phyloP scores from a whole-genome alignment of 164 flowering plant species.

The Hamamelis virginiana region DNA sequence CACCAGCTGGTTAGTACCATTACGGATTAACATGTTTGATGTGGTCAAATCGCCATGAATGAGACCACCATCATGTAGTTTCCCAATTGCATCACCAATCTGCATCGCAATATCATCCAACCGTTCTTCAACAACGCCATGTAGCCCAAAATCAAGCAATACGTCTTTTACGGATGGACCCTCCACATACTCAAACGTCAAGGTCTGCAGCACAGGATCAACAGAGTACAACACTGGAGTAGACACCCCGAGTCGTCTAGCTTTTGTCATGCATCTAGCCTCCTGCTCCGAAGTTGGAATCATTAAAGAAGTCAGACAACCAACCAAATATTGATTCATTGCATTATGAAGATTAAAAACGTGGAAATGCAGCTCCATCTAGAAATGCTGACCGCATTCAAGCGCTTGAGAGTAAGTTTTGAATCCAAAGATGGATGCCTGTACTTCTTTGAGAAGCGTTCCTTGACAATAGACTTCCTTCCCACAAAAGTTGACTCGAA shows the following conservation, averaged over 20 bases:
- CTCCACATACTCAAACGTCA: conserved; percentile 83
- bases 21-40: conserved; percentile 80
- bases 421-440: conserved; percentile 86
- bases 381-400: conserved; percentile 75
- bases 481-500: conserved; percentile 81
- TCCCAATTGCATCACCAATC: conserved; percentile 84
- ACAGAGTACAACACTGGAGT: conserved; percentile 80
- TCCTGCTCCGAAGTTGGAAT: conserved; percentile 50
- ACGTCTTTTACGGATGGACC: conserved; percentile 88
- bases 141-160: conserved; percentile 67
- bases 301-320: conserved; percentile 3
- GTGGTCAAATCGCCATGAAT: conserved; percentile 97
- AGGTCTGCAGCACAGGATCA: conserved; percentile 57
- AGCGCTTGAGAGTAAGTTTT: conserved; percentile 77
- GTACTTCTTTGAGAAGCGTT: conserved; percentile 94
- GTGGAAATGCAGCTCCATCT: neutral
- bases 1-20: conserved; percentile 75
- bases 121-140: conserved; percentile 60
- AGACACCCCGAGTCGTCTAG: conserved; percentile 79
- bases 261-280: conserved; percentile 95
- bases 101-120: conserved; percentile 72
- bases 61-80: conserved; percentile 92
- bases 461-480: conserved; percentile 75
- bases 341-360: neutral
- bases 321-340: neutral